Evolutionary conservation across 1,284 basidiomycete genomes (phyloP), one percentile per base, ranked within the genome.

Genomic region (Exsudoporus floridanus): DNA sequence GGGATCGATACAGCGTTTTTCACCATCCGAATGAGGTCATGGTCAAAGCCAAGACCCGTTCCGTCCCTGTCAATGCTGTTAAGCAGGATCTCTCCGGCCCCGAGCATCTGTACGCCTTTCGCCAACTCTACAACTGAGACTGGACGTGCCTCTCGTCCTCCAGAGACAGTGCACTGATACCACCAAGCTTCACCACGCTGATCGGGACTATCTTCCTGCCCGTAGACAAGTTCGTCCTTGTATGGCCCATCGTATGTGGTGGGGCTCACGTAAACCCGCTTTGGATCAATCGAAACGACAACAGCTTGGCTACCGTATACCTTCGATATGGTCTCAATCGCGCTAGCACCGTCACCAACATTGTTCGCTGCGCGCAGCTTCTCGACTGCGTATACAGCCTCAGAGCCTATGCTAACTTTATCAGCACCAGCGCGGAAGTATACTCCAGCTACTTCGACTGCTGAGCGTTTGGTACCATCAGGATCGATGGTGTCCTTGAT

Each of bases 391-490:
- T 88, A 85, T 8, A 99, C 97, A 1, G 96, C 96, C 64, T 99
- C 96, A 33, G 88, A 91, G 16, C 95, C 96, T 66, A 99, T 94
- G 64, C 90, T 95, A 39, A 97, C 94, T 77, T 98, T 99, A 77
- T 99, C 97, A 4, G 97, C 97, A 2, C 97, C 97, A 1, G 92
- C 93, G 40, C 97, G 86, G 76, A 99, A 99, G 74, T 99, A 99
- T 13, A 88, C 85, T 8, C 92, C 90, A 1, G 97, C 97, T 39
- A 99, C 96, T 71, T 99, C 94, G 51, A 97, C 80, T 23, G 97
- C 97, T 18, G 83, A 80, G 55, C 85, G 87, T 45, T 75, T 74
- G 5, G 94, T 97, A 33, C 96, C 96, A 70, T 99, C 96, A 0
- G 97, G 97, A 67, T 99, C 97, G 60, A 92, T 78, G 10, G 87